Conservation (phyloP, 345 rosid genomes). For the Brassica juncea region DNA sequence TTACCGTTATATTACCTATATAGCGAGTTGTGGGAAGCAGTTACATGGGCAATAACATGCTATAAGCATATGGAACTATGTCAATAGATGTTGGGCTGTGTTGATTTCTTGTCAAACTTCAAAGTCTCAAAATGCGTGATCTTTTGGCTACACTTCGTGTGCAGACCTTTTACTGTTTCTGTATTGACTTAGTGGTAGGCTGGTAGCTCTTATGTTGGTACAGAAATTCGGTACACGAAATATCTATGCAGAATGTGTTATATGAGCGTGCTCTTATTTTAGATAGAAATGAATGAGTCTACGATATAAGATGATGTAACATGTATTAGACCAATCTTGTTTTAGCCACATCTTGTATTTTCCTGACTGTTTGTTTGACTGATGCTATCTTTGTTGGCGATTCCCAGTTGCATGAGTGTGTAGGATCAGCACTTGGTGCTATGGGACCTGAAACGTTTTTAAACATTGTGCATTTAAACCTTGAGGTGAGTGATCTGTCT, state of each 20-base stretch:
- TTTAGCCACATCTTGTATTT: conserved; percentile 7
- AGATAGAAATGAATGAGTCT: conserved; percentile 11
- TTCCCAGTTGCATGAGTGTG: conserved; percentile 81
- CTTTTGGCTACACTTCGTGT: background rate
- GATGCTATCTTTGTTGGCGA: conserved; percentile 29
- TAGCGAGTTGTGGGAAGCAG: background rate
- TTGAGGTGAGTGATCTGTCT: conserved; percentile 77
- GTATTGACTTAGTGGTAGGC: conserved; percentile 7
- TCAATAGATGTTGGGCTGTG: background rate
- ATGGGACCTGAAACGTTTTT: conserved; percentile 91
- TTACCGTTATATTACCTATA: conserved; percentile 9
- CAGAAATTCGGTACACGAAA: background rate
- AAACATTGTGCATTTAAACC: conserved; percentile 65
- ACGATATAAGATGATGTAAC: background rate
- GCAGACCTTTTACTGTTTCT: background rate
- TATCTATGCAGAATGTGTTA: background rate
- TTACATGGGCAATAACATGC: background rate
- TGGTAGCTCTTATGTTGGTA: conserved; percentile 21
- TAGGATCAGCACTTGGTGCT: conserved; percentile 92
- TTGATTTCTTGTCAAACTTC: background rate
- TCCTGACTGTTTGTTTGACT: conserved; percentile 23
- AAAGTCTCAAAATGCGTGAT: conserved; percentile 15
- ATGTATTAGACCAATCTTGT: conserved; percentile 1
- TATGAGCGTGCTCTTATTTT: background rate
- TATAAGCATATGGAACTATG: background rate